Evolutionary conservation across 2,329 filamentous ascomycete species (phyloP), one percentile per base, ranked within the genome.

Genomic region (Nannizziopsis barbatae): DNA sequence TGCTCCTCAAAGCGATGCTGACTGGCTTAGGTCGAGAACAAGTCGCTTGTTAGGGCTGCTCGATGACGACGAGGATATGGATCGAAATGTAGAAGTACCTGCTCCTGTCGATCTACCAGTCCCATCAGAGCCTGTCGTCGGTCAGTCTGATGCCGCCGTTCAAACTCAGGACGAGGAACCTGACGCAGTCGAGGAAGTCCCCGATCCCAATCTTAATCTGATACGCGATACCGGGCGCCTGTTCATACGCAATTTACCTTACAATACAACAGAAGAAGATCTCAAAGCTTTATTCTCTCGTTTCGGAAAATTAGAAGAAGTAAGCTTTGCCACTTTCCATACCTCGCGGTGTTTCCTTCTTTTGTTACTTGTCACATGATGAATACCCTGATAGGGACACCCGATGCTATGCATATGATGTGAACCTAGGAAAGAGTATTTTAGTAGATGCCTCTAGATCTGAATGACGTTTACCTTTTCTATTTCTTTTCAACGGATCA

Each of bases 311-410:
- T 68, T 95, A 41, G 78, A 90, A 75, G 90, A 96, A 82, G 92
- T 96, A 81, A 75, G 86, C 69, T 37, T 40, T n/a, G 27, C 15
- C 12, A 31, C 52, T 58, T 56, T 52, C 50, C 12, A 45, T 40
- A 30, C 31, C 7, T 42, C 47, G 18, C 18, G 22, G 32, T 43
- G 35, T 42, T 45, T 46, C 37, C 47, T 51, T 51, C 57, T 60
- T 55, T 56, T 37, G 44, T 38, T 40, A 4, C 48, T 46, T 49
- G 53, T 50, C 53, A 50, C 71, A 77, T 90, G 92, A 96, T 96
- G 90, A 96, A 86, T 73, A 79, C 79, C 84, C 84, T 80, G 92
- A 96, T 96, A 96, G 92, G 92, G 92, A 96, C 92, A 96, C 81
- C 90, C 88, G 85, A 95, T 90, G 84, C 84, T 75, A 68, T 71